Base-by-base conservation (phyloP, 805 yeast species). In the Saturnispora kantuleensis region DNA sequence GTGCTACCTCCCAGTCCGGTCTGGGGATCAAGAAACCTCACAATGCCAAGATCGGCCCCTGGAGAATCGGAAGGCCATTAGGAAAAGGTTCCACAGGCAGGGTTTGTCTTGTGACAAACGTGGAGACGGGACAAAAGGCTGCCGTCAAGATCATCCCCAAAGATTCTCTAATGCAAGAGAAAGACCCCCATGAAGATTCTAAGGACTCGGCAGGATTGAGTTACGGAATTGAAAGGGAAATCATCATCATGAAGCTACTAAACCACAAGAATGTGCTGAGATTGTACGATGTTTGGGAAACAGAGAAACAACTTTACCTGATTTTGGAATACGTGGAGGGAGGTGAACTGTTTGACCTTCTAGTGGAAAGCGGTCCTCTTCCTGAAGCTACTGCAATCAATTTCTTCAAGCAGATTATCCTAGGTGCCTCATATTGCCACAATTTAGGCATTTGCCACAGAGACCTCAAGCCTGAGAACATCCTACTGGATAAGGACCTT, bases 1-100 rank as follows among this genome's bases (percentile, higher is more conserved):
- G 46, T 41, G 57, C 57, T 17, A 35, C 42, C 32, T 16, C 44
- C 17, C 37, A 49, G 4, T 18, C 44, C 2, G 45, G 31, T 2
- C 21, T 45, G 16, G 45, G 47, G 7, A 47, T 31, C 41, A 54
- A 37, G 41, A 46, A 15, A 47, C 48, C 26, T 39, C 58, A 28
- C 38, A 79, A 79, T 16, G 69, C 69, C 35, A 59, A 60, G 46
- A 56, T 93, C 38, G 98, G 98, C 2, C 97, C 98, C 2, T 93
- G 98, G 98, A 84, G 87, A 59, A 69, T 93, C 32, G 97, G 97
- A 28, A 75, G 90, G 52, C 93, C 98, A 2, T 68, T 93, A 42
- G 98, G 98, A 18, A 74, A 94, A 47, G 98, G 98, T n/a, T 84
- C 95, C 11, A 86, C 96, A 1, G 97, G 98, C 18, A 75, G 97